phyloP scores from a whole-genome alignment of 2,329 filamentous ascomycete species.

The Hortaea werneckii region DNA sequence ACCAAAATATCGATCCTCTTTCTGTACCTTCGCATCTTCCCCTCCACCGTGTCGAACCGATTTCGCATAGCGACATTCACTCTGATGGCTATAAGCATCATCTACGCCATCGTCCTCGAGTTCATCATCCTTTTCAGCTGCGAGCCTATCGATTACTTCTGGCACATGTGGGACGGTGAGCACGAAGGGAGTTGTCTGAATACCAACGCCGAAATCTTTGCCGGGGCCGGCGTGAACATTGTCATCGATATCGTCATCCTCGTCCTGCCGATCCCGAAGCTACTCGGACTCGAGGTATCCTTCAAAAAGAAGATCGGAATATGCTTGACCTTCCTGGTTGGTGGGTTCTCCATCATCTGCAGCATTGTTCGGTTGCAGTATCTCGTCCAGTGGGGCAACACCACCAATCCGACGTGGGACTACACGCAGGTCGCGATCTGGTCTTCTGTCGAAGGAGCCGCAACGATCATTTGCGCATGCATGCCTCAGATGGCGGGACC shows the following conservation, averaged over 20 bases:
- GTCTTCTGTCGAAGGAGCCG: conserved; percentile 1
- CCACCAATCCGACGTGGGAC: conserved; percentile 2
- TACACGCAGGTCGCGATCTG: conserved; percentile 3
- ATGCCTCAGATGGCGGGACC: conserved; percentile 2
- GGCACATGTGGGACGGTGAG: conserved; percentile 1
- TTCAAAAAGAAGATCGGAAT: conserved; percentile 12
- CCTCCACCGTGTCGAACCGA: background rate
- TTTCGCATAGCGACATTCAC: conserved; percentile 2
- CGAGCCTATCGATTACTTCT: conserved; percentile 1
- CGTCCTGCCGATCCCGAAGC: conserved; percentile 12
- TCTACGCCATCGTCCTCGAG: background rate
- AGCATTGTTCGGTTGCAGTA: conserved; percentile 1
- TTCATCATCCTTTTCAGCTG: conserved; percentile 3
- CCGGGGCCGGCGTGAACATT: conserved; percentile 11
- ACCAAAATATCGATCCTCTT: conserved; percentile 6
- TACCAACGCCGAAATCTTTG: conserved; percentile 10
- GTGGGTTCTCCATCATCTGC: conserved; percentile 1
- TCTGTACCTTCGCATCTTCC: conserved; percentile 8
- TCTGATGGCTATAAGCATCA: background rate
- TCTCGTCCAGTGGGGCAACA: background rate
- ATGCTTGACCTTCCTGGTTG: conserved; percentile 12
- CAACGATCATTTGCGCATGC: conserved; percentile 5
- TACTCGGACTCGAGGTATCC: conserved; percentile 1
- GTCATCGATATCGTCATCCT: conserved; percentile 12
- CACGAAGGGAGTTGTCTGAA: conserved; percentile 12